Evolutionary conservation across 1,284 basidiomycete genomes (phyloP).

Genomic region (Athelia psychrophila): DNA sequence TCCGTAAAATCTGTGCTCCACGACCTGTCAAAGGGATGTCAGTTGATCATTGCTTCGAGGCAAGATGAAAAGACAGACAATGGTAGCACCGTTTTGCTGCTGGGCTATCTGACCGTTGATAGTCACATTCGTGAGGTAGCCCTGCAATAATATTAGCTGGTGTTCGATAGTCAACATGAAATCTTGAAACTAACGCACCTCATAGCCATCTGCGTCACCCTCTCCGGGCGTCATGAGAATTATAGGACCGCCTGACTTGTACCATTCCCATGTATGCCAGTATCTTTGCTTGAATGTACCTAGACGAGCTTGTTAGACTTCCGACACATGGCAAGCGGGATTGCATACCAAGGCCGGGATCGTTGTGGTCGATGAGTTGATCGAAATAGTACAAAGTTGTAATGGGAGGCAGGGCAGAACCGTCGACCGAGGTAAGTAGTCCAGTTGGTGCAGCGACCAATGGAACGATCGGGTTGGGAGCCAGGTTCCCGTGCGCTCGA

Average conservation of each 20-base stretch:
- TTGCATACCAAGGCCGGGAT: constrained; percentile 52
- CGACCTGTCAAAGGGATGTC: no score
- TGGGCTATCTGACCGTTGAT: constrained; percentile 69
- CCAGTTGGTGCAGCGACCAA: constrained; percentile 19
- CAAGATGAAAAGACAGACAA: constrained; percentile 55
- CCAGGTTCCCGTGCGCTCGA: constrained; percentile 36
- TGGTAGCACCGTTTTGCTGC: constrained; percentile 57
- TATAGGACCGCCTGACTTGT: constrained; percentile 67
- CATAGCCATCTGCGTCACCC: constrained; percentile 40
- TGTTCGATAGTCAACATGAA: constrained; percentile 39
- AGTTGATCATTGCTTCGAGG: no score
- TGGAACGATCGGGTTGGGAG: constrained; percentile 33
- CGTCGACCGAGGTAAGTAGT: not conserved
- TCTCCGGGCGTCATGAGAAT: constrained; percentile 56
- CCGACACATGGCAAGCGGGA: no score
- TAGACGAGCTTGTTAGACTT: no score
- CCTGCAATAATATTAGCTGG: constrained; percentile 19
- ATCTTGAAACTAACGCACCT: constrained; percentile 29
- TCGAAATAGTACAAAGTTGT: constrained; percentile 58
- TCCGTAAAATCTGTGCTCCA: constrained; percentile 55
- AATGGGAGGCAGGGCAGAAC: no score
- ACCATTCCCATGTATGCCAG: constrained; percentile 65
- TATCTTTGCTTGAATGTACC: constrained; percentile 69
- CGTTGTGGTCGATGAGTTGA: constrained; percentile 71
- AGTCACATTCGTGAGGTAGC: constrained; percentile 62